phyloP scores from a whole-genome alignment of 2,329 filamentous ascomycete genomes.

The Phaeosphaeriaceae sp. region DNA sequence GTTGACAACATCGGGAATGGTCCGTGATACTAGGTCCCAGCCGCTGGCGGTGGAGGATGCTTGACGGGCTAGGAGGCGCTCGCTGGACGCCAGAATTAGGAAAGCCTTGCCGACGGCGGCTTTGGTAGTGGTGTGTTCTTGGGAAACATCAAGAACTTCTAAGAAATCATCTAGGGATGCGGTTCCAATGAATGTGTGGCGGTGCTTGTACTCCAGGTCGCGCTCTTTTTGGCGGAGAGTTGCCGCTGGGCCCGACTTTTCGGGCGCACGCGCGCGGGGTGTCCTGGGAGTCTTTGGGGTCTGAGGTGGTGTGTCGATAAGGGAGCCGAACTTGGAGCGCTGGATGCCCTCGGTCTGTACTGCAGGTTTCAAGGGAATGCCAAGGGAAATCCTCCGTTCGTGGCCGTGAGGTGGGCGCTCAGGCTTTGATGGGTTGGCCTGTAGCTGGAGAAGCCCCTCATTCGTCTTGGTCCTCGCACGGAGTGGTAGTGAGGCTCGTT shows the following conservation, averaged over 20 bases:
- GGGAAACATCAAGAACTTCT: slow-evolving; percentile 31
- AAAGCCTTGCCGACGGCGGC: slow-evolving; percentile 33
- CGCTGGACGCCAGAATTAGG: slow-evolving; percentile 31
- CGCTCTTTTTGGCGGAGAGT: slow-evolving; percentile 24
- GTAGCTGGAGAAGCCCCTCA: slow-evolving; percentile 30
- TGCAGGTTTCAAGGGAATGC: slow-evolving; percentile 25
- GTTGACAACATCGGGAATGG: slow-evolving; percentile 22
- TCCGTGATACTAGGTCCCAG: slow-evolving; percentile 38
- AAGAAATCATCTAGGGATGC: slow-evolving; percentile 42
- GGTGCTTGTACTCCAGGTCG: slow-evolving; percentile 43
- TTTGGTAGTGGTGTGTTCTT: slow-evolving; percentile 27
- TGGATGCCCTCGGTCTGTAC: slow-evolving; percentile 8
- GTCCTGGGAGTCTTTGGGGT: slow-evolving; percentile 2
- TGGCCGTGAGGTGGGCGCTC: slow-evolving; percentile 16
- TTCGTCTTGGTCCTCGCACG: slow-evolving; percentile 27
- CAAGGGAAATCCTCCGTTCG: slow-evolving; percentile 30
- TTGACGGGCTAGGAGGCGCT: slow-evolving; percentile 36
- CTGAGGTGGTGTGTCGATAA: slow-evolving; percentile 13
- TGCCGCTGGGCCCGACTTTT: slow-evolving; percentile 8
- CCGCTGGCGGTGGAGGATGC: slow-evolving; percentile 25
- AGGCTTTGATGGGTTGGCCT: slow-evolving; percentile 20
- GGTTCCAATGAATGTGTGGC: slow-evolving; percentile 44
- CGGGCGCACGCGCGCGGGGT: slow-evolving; percentile 9
- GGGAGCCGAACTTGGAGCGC: slow-evolving; percentile 12
- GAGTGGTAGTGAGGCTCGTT: slow-evolving; percentile 16